These are phyloP conservation scores for Gossypium arboreum DNA, from an alignment of 345 rosid species.

Conservation along the genomic window DNA sequence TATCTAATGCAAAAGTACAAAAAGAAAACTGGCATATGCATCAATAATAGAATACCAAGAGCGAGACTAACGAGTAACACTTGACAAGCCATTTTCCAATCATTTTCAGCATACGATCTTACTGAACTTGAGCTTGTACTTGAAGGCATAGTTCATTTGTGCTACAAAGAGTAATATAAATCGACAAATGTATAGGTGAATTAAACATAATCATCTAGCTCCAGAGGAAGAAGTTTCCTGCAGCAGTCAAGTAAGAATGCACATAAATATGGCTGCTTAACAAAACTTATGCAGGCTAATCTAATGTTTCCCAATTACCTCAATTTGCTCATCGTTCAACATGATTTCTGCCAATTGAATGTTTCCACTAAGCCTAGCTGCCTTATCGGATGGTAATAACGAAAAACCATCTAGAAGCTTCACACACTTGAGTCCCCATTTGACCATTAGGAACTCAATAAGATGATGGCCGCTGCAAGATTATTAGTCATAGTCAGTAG, in stretches of 20 bases:
- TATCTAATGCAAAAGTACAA: background rate
- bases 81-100: background rate
- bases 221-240: constrained; percentile 18
- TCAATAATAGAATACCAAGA: background rate
- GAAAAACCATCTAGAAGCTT: constrained; percentile 80
- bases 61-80: background rate
- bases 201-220: background rate
- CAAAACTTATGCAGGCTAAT: constrained; percentile 5
- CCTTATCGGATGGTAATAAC: constrained; percentile 71
- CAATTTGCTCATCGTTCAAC: constrained; percentile 26
- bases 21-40: background rate
- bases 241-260: constrained; percentile 12
- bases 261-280: constrained; percentile 4
- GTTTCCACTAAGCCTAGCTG: constrained; percentile 55
- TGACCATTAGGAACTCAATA: constrained; percentile 79
- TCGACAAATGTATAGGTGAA: background rate
- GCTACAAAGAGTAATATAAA: background rate
- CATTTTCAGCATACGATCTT: background rate
- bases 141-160: background rate
- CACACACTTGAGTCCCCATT: constrained; percentile 78
- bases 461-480: constrained; percentile 84
- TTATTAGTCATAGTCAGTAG: background rate
- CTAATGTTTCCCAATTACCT: constrained; percentile 15
- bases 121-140: background rate
- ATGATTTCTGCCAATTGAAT: constrained; percentile 74